Percentiles rank a stretch among this genome's conserved stretches.
These are phyloP conservation scores for Clonostachys solani DNA, from an alignment of 2,329 filamentous ascomycete genomes.

Conservation along the genomic window DNA sequence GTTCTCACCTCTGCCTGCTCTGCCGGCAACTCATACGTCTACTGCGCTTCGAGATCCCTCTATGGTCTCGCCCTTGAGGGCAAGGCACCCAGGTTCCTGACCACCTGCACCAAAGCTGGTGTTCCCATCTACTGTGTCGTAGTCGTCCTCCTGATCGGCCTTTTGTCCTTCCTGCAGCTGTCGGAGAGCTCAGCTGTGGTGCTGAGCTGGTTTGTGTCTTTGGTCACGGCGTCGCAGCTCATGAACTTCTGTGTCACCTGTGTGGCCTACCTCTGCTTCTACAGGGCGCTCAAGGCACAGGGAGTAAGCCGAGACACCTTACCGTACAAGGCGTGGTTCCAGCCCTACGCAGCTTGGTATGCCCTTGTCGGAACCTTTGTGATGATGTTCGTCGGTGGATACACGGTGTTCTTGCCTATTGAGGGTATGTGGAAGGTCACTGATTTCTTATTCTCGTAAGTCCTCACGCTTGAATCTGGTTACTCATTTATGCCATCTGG, in stretches of 20 bases:
- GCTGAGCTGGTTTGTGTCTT: slow-evolving; percentile 66
- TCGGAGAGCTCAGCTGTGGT: slow-evolving; percentile 62
- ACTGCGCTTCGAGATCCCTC: slow-evolving; percentile 64
- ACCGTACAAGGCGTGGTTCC: slow-evolving; percentile 65
- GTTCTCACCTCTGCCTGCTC: slow-evolving; percentile 64
- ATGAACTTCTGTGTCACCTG: slow-evolving; percentile 70
- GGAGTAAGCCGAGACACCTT: slow-evolving; percentile 62
- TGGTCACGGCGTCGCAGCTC: slow-evolving; percentile 68
- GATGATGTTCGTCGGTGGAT: slow-evolving; percentile 74
- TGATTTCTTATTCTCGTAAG: slow-evolving; percentile 68
- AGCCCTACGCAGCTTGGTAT: slow-evolving; percentile 70
- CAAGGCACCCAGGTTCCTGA: slow-evolving; percentile 58
- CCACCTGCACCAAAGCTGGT: slow-evolving; percentile 56
- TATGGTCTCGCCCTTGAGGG: slow-evolving; percentile 66
- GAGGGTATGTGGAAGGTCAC: slow-evolving; percentile 59
- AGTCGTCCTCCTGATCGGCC: slow-evolving; percentile 61
- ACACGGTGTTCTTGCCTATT: slow-evolving; percentile 66
- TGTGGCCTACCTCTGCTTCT: slow-evolving; percentile 68
- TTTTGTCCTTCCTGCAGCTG: slow-evolving; percentile 72
- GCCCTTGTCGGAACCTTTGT: slow-evolving; percentile 58
- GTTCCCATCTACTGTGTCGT: slow-evolving; percentile 72
- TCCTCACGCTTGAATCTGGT: slow-evolving; percentile 3
- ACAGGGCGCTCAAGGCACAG: slow-evolving; percentile 64
- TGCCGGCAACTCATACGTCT: slow-evolving; percentile 61
- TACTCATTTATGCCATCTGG: background rate